Evolutionary conservation across 2,329 filamentous ascomycete genomes (phyloP).

Genomic region (Ascochyta rabiei): DNA sequence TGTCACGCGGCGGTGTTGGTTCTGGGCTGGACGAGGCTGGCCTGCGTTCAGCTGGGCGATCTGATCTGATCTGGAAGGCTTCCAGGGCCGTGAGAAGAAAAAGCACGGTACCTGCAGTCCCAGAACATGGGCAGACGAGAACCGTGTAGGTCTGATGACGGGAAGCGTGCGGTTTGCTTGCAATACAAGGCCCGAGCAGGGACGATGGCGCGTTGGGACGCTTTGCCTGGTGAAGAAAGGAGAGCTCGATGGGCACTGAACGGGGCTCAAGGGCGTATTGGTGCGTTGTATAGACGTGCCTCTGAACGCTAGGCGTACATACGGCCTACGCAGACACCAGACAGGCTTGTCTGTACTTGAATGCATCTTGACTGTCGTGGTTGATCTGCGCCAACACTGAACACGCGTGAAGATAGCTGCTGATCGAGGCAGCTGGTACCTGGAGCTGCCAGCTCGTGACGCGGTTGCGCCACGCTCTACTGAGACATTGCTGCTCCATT

Average conservation of each 20-base stretch:
- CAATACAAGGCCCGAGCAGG: not conserved
- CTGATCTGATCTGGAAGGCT: not conserved
- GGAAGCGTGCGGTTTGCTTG: not conserved
- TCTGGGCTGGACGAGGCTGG: slow-evolving; percentile 5
- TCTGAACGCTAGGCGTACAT: not conserved
- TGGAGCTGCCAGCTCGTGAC: not conserved
- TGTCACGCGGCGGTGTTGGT: slow-evolving; percentile 7
- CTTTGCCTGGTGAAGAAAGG: not conserved
- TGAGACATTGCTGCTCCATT: not conserved
- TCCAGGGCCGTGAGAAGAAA: not conserved
- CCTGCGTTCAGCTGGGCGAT: not conserved
- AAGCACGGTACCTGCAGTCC: slow-evolving; percentile 5
- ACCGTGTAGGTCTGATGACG: not conserved
- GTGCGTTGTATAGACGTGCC: no score
- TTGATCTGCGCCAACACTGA: not conserved
- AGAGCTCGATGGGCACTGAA: no score
- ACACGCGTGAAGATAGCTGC: not conserved
- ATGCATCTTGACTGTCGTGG: not conserved
- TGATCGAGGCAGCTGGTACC: not conserved
- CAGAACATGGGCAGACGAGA: not conserved
- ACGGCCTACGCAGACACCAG: not conserved
- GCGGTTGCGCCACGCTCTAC: not conserved
- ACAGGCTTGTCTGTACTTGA: not conserved
- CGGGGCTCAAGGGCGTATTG: no score
- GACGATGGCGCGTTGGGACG: not conserved